phyloP scores from a whole-genome alignment of 75 land plant genomes.

The Pinus albicaulis region DNA sequence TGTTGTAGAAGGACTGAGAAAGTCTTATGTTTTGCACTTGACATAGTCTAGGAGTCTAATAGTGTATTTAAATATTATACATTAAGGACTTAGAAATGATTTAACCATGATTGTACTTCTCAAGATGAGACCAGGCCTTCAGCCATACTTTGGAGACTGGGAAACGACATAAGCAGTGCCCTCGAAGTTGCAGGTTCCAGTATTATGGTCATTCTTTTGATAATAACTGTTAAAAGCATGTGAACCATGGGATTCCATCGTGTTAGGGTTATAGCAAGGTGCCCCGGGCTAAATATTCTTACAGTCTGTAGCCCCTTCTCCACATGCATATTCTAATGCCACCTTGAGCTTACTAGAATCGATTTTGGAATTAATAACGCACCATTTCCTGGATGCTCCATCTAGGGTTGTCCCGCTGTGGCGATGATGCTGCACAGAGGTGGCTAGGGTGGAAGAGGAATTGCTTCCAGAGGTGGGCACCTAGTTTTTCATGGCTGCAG shows the following conservation, averaged over 20 bases:
- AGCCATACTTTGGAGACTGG: conserved; percentile 26
- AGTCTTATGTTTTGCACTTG: no score
- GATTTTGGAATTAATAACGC: neutral
- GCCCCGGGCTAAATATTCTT: conserved; percentile 49
- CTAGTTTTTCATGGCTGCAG: no score
- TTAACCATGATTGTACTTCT: no score
- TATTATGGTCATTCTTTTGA: conserved; percentile 43
- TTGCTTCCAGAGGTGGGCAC: conserved; percentile 16
- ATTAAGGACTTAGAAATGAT: no score
- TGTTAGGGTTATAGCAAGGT: conserved; percentile 62
- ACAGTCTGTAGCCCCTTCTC: conserved; percentile 73
- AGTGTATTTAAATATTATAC: no score
- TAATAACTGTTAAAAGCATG: conserved; percentile 87
- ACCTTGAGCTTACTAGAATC: neutral
- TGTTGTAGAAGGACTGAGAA: no score
- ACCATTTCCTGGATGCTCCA: no score
- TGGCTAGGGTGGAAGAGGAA: neutral
- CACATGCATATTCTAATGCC: conserved; percentile 73
- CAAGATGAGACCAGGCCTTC: no score
- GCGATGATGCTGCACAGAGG: no score
- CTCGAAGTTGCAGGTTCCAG: conserved; percentile 66
- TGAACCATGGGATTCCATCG: conserved; percentile 60
- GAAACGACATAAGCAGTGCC: conserved; percentile 57
- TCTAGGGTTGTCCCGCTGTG: no score
- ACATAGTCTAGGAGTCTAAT: no score